Conservation (phyloP, 208 protist species). For the Porcisia hertigi region DNA sequence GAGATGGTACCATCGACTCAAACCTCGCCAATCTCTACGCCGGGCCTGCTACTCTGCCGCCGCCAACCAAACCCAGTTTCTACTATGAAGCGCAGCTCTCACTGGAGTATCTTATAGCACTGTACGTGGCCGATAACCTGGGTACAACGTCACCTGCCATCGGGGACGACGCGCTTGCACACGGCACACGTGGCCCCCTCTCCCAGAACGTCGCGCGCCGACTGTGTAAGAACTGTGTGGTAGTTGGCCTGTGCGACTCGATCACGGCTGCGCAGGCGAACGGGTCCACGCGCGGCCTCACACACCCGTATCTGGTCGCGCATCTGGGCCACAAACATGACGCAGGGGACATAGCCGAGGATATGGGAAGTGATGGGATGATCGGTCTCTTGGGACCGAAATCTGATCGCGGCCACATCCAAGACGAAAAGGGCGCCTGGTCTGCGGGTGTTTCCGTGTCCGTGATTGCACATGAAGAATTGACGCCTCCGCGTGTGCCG, state of each 20-base stretch:
- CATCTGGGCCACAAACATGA: slow-evolving; percentile 25
- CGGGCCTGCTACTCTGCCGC: neutral
- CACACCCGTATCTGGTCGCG: slow-evolving; percentile 13
- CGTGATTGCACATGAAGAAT: slow-evolving; percentile 16
- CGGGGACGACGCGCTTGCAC: neutral
- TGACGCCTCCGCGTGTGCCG: neutral
- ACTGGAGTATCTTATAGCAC: slow-evolving; percentile 48
- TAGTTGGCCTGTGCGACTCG: slow-evolving; percentile 30
- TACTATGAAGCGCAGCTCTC: slow-evolving; percentile 84
- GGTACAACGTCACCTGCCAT: neutral
- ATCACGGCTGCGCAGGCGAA: slow-evolving; percentile 22
- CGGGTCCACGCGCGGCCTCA: slow-evolving; percentile 22
- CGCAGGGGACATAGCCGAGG: neutral
- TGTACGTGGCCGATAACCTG: slow-evolving; percentile 23
- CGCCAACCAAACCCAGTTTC: slow-evolving; percentile 17
- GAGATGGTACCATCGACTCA: neutral
- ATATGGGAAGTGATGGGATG: neutral
- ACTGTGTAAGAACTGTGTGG: slow-evolving; percentile 21
- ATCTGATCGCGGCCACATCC: neutral
- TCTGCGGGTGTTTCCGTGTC: slow-evolving; percentile 29
- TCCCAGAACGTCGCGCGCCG: slow-evolving; percentile 1
- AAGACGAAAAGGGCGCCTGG: neutral
- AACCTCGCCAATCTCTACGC: neutral
- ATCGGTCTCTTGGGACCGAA: neutral
- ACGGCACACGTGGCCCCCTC: neutral